These are phyloP conservation scores for Candida vaughaniae DNA, from an alignment of 805 yeast genomes.

Conservation along the genomic window DNA sequence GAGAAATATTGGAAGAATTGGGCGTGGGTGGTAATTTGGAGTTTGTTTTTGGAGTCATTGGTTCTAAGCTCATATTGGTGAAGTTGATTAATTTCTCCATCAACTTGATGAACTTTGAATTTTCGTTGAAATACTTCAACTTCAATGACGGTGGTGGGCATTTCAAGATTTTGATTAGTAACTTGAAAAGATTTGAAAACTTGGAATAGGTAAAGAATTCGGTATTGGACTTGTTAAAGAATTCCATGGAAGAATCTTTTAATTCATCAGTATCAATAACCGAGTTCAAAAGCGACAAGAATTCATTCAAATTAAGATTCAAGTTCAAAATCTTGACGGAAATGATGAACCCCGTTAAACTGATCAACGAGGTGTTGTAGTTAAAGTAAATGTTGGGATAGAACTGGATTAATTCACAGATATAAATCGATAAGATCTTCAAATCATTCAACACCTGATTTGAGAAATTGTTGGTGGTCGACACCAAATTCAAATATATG, in stretches of 20 bases:
- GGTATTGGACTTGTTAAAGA: not conserved
- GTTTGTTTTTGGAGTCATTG: constrained; percentile 30
- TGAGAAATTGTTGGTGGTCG: constrained; percentile 24
- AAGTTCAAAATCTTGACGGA: constrained; percentile 24
- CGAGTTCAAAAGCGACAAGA: constrained; percentile 16
- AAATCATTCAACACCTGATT: constrained; percentile 41
- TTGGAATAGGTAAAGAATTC: constrained; percentile 14
- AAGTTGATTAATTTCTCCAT: constrained; percentile 36
- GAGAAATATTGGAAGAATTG: constrained; percentile 24
- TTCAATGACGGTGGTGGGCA: constrained; percentile 48
- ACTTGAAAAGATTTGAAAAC: constrained; percentile 19
- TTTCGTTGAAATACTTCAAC: constrained; percentile 42
- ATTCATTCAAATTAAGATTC: constrained; percentile 28
- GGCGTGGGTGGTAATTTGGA: constrained; percentile 26
- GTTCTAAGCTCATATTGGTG: constrained; percentile 27
- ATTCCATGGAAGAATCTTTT: not conserved
- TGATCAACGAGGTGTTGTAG: constrained; percentile 53
- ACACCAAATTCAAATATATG: constrained; percentile 45
- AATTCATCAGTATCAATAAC: constrained; percentile 16
- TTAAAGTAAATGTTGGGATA: constrained; percentile 56
- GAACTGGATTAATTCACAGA: constrained; percentile 67
- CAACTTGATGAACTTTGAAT: constrained; percentile 31
- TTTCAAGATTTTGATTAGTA: constrained; percentile 34
- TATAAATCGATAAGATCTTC: constrained; percentile 55
- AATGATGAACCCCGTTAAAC: constrained; percentile 42